Base-by-base conservation (phyloP, 2,329 filamentous ascomycete species). In the Colletotrichum acutatum region DNA sequence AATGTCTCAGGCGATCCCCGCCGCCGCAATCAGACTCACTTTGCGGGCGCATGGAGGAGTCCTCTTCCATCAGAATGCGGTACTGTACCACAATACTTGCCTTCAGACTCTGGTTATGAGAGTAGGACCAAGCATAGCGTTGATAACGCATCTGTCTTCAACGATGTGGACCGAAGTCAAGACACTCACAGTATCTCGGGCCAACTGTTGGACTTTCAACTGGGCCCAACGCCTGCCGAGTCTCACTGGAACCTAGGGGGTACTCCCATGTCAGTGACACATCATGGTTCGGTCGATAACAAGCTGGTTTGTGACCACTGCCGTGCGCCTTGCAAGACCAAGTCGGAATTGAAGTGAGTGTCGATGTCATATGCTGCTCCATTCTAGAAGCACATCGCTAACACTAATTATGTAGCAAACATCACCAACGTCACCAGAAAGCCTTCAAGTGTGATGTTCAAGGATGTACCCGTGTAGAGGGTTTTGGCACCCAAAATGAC, bases 401-500 rank as follows among this genome's bases (percentile, higher is more conserved):
- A 80, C 74, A 66, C 68, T 74, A 65, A 77, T 56, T 1, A 34
- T 2, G 11, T 61, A 97, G 95, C 72, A 97, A 97, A 81, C 94
- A 97, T 77, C 82, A 86, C 58, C 86, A 91, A 24, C 91, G 91
- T 61, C 94, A 97, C 80, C 85, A 83, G 1, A 95, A 93, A 76
- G 90, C 91, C 0, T 90, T 88, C 79, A 87, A 83, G 71, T 98
- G 95, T 78, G 78, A 86, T 4, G 81, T 89, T 28, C 75, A 80
- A 0, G 83, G 83, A 5, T 97, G 95, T 80, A 76, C 78, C 9
- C 86, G 91, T 22, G 83, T 80, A 5, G 86, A 90, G 74, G 94
- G 94, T 0, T 98, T 97, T 77, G 91, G 92, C 22, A 97, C 94
- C 0, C 82, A 84, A 22, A 97, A 97, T 79, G 95, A 98, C 77